Evolutionary conservation across 352 stramenopile species (phyloP), one percentile per base, ranked within the genome.

Genomic region (Aphanomyces invadans): DNA sequence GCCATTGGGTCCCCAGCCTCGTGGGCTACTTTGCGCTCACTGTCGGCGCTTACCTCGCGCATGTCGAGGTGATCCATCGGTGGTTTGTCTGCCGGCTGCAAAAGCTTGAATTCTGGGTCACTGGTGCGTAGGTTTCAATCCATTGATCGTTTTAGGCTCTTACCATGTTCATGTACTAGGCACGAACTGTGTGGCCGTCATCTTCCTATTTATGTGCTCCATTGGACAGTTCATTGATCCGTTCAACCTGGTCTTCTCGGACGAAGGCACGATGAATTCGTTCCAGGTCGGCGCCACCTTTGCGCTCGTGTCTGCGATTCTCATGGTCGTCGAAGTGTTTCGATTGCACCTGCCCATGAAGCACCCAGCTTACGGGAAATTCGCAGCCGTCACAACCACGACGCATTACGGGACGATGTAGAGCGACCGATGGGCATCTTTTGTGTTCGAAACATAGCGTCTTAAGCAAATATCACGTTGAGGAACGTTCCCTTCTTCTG

Each of bases 211-310:
- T 70, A 64, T 89, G 38, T 86, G 82, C 61, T 91, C 84, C 15
- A 89, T 82, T 3, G 70, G 90, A 52, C 84, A 93, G 67, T 90
- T 91, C 56, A 87, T 93, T 74, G 84, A 93, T 51, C 84, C 84
- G 26, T 87, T 91, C 73, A 76, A 81, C 39, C 77, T 81, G 49
- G 67, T 93, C 31, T 91, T 91, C 61, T 80, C 80, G 4, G 90
- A 91, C 70, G 75, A 79, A 25, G 75, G 71, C 32, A 90, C 81
- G 60, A 79, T 93, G 32, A 73, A 84, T 7, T 80, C 82, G 4
- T 93, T 91, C 44, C 79, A 75, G 1, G 72, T 87, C 12, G 84
- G 84, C 52, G 89, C 82, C 66, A 70, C 88, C 29, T 73, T 90
- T 10, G 80, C 80, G 1, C 72, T 93, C 25, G 73, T 74, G 26